Evolutionary conservation across 2,329 filamentous ascomycete genomes (phyloP).

Genomic region (Arthrobotrys conoides): DNA sequence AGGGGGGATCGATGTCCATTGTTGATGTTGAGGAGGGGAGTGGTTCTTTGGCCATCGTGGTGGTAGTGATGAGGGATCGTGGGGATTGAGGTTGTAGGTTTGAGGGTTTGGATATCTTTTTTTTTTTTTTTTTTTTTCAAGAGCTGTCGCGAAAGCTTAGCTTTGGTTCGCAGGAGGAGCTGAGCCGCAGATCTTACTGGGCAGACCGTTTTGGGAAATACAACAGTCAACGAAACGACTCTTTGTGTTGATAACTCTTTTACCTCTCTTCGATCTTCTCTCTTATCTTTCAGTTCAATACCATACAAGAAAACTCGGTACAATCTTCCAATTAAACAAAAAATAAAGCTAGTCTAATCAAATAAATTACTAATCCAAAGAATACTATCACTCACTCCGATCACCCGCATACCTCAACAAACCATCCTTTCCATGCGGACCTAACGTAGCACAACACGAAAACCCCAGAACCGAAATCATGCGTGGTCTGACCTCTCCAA

Average conservation of each 20-base stretch:
- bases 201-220: neutral
- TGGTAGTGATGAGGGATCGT: neutral
- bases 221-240: neutral
- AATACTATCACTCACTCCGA: neutral
- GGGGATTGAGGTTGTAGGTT: neutral
- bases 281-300: too few species aligned
- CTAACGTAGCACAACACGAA: neutral
- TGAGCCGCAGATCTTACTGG: neutral
- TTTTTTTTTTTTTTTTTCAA: slow-evolving; percentile 15
- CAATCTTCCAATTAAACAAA: neutral
- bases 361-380: neutral
- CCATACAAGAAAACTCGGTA: neutral
- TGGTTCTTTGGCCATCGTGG: slow-evolving; percentile 6
- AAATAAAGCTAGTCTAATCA: neutral
- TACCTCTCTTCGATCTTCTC: too few species aligned
- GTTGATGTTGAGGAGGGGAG: neutral
- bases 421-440: neutral
- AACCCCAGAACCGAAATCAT: too few species aligned
- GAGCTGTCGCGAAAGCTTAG: neutral
- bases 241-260: neutral
- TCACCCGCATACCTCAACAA: neutral
- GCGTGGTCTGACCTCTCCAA: neutral
- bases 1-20: slow-evolving; percentile 16
- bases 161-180: neutral
- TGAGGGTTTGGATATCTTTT: neutral